Percentiles rank a stretch among this genome's conserved stretches.
Evolutionary conservation across 139 green algal genomes (phyloP).

Genomic region (Dunaliella primolecta): DNA sequence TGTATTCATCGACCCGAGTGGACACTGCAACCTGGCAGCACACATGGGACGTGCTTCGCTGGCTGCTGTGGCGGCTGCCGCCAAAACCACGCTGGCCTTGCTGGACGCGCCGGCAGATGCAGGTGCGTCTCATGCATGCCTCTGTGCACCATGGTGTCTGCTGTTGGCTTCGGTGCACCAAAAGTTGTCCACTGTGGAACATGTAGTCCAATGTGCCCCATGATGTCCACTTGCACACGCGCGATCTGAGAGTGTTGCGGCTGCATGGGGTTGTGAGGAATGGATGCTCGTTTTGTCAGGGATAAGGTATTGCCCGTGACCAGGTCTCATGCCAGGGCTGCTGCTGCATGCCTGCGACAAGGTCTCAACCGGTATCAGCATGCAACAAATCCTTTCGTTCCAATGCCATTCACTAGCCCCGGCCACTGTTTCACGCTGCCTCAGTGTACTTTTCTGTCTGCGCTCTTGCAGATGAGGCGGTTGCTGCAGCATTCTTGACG

Average conservation of each 20-base stretch:
- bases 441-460: not conserved
- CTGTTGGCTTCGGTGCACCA: too few species aligned
- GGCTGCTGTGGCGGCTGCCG: slow-evolving; percentile 29
- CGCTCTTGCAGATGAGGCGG: slow-evolving; percentile 38
- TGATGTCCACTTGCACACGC: not conserved
- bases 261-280: not conserved
- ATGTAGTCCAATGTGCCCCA: too few species aligned
- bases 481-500: slow-evolving; percentile 47
- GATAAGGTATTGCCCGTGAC: too few species aligned
- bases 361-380: too few species aligned
- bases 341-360: too few species aligned
- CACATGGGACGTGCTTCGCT: slow-evolving; percentile 38
- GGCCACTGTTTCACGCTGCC: not conserved
- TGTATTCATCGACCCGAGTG: slow-evolving; percentile 61
- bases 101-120: slow-evolving; percentile 36
- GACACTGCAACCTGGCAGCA: slow-evolving; percentile 64
- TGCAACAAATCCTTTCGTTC: too few species aligned
- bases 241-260: not conserved
- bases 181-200: too few species aligned
- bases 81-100: slow-evolving; percentile 38
- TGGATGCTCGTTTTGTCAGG: too few species aligned
- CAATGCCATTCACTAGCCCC: too few species aligned
- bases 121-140: not conserved
- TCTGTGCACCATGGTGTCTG: too few species aligned
- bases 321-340: too few species aligned